These are phyloP conservation scores for Paramecium caudatum DNA, from an alignment of 73 alveolate species.

Conservation along the genomic window DNA sequence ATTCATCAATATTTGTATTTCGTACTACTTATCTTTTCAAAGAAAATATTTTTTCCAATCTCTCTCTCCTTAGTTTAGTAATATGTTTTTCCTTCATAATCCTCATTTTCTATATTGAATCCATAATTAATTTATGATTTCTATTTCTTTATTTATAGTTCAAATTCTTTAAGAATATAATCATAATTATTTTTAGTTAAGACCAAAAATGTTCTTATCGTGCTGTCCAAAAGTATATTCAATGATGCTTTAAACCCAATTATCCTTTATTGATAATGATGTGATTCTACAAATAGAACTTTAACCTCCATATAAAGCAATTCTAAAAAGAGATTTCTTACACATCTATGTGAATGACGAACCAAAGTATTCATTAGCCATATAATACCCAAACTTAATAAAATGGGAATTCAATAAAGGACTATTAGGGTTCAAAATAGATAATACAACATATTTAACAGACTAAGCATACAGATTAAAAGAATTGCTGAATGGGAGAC, in stretches of 20 bases:
- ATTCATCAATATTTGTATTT: not conserved
- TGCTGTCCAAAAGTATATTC: slow-evolving; percentile 46
- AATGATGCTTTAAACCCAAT: slow-evolving; percentile 7
- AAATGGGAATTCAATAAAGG: slow-evolving; percentile 31
- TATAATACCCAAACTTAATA: slow-evolving; percentile 18
- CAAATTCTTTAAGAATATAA: not conserved
- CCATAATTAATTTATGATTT: not conserved
- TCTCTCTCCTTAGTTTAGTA: not conserved
- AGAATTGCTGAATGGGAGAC: slow-evolving; percentile 19
- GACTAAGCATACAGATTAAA: slow-evolving; percentile 15
- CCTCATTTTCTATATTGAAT: not conserved
- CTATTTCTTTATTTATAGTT: not conserved
- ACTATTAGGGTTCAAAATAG: not conserved
- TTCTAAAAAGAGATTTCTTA: slow-evolving; percentile 40
- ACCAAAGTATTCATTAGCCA: slow-evolving; percentile 24
- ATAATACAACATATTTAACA: not conserved
- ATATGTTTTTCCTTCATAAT: slow-evolving; percentile 25
- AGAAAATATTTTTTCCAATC: not conserved
- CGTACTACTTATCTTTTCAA: slow-evolving; percentile 2
- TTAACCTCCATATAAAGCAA: slow-evolving; percentile 42
- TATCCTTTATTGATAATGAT: not conserved
- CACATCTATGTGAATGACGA: slow-evolving; percentile 36
- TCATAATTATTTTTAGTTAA: slow-evolving; percentile 35
- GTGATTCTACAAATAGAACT: not conserved
- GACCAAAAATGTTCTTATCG: not conserved